Conservation (phyloP, 345 rosid genomes). For the Gossypium thurberi region DNA sequence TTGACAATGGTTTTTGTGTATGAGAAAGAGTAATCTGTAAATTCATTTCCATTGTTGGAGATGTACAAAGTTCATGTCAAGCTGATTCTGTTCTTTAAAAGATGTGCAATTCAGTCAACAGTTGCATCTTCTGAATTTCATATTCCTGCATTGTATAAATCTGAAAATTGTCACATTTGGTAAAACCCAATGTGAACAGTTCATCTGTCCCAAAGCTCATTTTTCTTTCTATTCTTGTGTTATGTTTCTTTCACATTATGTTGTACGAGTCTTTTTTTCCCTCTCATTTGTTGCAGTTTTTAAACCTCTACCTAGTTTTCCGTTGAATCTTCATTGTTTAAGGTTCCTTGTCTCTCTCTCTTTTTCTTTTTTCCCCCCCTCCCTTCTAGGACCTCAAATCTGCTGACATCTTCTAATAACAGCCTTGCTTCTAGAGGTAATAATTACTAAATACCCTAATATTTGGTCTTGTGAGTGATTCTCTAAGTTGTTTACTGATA, state of each 20-base stretch:
- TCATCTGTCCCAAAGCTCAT: slow-evolving; percentile 27
- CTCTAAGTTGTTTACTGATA: neutral
- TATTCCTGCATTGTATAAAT: slow-evolving; percentile 43
- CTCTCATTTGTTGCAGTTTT: neutral
- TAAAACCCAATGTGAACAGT: slow-evolving; percentile 46
- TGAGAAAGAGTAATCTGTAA: slow-evolving; percentile 42
- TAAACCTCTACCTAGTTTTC: slow-evolving; percentile 7
- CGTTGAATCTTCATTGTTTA: slow-evolving; percentile 8
- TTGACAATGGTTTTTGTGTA: slow-evolving; percentile 28
- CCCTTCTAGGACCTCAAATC: neutral
- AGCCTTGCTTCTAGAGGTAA: neutral
- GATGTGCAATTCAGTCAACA: slow-evolving; percentile 34
- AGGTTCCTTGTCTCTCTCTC: neutral
- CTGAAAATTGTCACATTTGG: slow-evolving; percentile 42
- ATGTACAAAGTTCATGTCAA: slow-evolving; percentile 48
- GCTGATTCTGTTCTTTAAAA: slow-evolving; percentile 28
- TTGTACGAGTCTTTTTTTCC: slow-evolving; percentile 11
- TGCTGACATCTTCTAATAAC: neutral
- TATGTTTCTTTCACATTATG: slow-evolving; percentile 17
- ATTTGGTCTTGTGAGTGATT: neutral
- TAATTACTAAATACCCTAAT: neutral
- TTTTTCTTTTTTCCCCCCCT: neutral
- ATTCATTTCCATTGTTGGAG: slow-evolving; percentile 42
- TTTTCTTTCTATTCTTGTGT: slow-evolving; percentile 16
- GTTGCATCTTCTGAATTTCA: slow-evolving; percentile 30